Base-by-base conservation (phyloP, 1,139 yeast genomes). In the Yamadazyma kanchanaburiensis region DNA sequence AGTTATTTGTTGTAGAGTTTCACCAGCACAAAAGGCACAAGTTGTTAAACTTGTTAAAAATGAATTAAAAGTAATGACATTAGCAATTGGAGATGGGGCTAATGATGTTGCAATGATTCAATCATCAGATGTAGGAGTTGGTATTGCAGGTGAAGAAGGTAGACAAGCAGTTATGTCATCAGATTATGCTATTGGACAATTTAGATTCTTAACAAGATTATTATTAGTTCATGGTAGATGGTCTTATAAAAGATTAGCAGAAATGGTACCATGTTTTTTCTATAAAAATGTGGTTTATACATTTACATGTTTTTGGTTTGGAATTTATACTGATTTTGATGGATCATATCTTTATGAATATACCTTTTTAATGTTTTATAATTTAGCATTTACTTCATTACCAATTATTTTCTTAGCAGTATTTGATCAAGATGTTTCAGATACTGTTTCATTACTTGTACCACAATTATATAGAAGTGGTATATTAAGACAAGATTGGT, bases 41-140 rank as follows among this genome's bases (percentile, higher is more conserved):
- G 76, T 77, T 34, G 81, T 76, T 14, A 60, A 53, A 33, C 53
- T 73, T 50, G 82, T 77, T 4, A 76, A 74, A 42, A 52, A 61
- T 19, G 58, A 58, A 17, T 63, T 77, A 32, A 51, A 62, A 21
- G 82, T 68, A n/a, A 75, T 77, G 78, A 77, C 83, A 1, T 61
- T 77, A 36, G 82, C 82, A 1, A 73, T 77, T 45, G 83, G 83
- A 22, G 83, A 77, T 53, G 83, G 83, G 38, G 80, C 83, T 14
- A 77, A 77, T 48, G 83, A 77, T 52, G 83, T 77, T 28, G 80
- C 83, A 6, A 77, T 77, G 83, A 77, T 77, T 40, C 83, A 77
- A 51, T 73, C 80, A 7, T 80, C 83, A 4, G 71, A 77, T 50
- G 74, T 77, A 27, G 83, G 83, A 33, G 74, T 77, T 27, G 83